These are phyloP conservation scores for Fimicolochytrium jonesii DNA, from an alignment of 192 early-diverging fungal genomes.

Conservation along the genomic window DNA sequence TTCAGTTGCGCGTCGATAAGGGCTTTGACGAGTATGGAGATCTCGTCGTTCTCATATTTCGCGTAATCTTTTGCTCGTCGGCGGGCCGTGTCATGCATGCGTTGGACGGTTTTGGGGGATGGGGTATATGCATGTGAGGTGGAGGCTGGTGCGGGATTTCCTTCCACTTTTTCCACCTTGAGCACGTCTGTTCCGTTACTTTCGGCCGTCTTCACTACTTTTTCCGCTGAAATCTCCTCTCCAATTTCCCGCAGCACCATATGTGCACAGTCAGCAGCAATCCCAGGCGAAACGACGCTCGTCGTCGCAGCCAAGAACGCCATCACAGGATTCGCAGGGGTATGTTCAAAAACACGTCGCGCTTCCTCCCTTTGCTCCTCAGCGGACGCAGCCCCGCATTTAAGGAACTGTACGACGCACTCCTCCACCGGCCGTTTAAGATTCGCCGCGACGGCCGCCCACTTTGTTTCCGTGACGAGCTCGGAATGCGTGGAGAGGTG, in stretches of 20 bases:
- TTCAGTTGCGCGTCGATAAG: slow-evolving; percentile 2
- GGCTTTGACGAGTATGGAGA: slow-evolving; percentile 3
- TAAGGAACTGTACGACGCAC: background rate
- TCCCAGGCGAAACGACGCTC: slow-evolving; percentile 4
- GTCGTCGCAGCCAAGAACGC: background rate
- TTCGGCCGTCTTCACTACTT: background rate
- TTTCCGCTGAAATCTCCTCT: background rate
- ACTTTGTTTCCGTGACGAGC: too few relatives aligned
- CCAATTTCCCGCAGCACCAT: background rate
- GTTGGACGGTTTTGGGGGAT: background rate
- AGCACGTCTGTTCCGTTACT: background rate
- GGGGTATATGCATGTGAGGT: background rate
- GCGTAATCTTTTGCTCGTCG: background rate
- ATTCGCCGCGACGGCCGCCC: too few relatives aligned
- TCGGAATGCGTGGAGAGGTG: too few relatives aligned
- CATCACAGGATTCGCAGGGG: slow-evolving; percentile 18
- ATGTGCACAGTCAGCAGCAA: slow-evolving; percentile 15
- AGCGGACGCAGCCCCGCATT: too few relatives aligned
- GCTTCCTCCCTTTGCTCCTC: background rate
- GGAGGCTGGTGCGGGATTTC: too few relatives aligned
- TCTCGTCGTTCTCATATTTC: background rate
- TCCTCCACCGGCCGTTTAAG: background rate
- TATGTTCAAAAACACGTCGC: background rate
- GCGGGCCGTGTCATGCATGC: too few relatives aligned
- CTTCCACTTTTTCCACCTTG: background rate